Percentiles rank a stretch among this genome's conserved stretches.
Evolutionary conservation across 495 filamentous ascomycete genomes (phyloP).

Genomic region (Lasiosphaeria miniovina): DNA sequence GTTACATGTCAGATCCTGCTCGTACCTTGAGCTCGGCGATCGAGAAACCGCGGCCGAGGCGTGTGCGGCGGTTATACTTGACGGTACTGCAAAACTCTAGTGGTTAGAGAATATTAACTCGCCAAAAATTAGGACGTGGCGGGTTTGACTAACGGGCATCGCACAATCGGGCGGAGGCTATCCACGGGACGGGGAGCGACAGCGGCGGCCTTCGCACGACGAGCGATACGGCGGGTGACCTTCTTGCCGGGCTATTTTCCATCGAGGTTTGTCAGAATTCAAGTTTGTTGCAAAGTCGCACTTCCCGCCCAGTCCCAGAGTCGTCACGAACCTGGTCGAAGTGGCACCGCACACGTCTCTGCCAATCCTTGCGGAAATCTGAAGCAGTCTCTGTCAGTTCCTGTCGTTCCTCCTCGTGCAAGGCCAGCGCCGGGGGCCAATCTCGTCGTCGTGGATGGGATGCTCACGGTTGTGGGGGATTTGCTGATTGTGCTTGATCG

Average conservation of each 20-base stretch:
- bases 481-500: slow-evolving; percentile 99
- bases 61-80: slow-evolving; percentile 98
- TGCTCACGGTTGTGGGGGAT: slow-evolving; percentile 93
- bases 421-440: slow-evolving; percentile 18
- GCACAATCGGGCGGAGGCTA: slow-evolving; percentile 91
- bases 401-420: slow-evolving; percentile 11
- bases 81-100: slow-evolving; percentile 43
- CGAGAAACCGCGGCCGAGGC: slow-evolving; percentile 95
- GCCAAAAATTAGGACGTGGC: neutral
- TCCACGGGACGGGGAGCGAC: slow-evolving; percentile 96
- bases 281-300: neutral
- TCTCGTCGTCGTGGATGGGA: slow-evolving; percentile 18
- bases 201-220: slow-evolving; percentile 85
- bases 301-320: slow-evolving; percentile 11
- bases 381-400: slow-evolving; percentile 26
- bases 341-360: slow-evolving; percentile 94
- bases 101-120: neutral
- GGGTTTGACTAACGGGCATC: slow-evolving; percentile 61
- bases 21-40: slow-evolving; percentile 95
- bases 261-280: slow-evolving; percentile 35
- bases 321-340: slow-evolving; percentile 88
- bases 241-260: slow-evolving; percentile 84
- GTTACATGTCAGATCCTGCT: too few relatives aligned
- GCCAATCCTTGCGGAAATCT: slow-evolving; percentile 99
- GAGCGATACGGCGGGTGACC: slow-evolving; percentile 81